Evolutionary conservation across 129 eudicot species (phyloP).

Genomic region (Rutidosis leptorrhynchoides): DNA sequence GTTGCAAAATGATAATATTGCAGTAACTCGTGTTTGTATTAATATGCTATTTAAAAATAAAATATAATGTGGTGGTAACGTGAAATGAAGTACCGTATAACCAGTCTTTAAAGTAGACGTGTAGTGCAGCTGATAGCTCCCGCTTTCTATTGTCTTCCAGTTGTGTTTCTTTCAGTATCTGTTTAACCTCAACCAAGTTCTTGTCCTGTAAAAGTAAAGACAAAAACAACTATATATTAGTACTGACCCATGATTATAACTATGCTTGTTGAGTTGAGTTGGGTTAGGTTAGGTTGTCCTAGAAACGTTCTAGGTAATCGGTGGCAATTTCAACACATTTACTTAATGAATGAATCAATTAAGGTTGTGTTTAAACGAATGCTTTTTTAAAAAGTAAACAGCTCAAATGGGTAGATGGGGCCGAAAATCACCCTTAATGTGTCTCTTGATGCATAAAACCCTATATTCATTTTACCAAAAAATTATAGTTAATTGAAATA

Average conservation of each 20-base stretch:
- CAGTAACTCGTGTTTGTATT: constrained; percentile 14
- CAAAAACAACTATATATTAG: constrained; percentile 1
- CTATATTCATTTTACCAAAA: background rate
- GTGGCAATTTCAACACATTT: background rate
- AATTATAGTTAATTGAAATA: background rate
- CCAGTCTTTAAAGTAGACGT: constrained; percentile 92
- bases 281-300: background rate
- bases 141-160: constrained; percentile 83
- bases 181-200: constrained; percentile 77
- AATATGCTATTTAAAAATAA: background rate
- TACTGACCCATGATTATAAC: background rate
- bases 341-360: background rate
- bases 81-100: constrained; percentile 61
- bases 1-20: background rate
- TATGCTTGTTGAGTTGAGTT: background rate
- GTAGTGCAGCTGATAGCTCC: constrained; percentile 80
- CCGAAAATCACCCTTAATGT: background rate
- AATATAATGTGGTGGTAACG: background rate
- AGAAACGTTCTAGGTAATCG: background rate
- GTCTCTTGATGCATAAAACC: background rate
- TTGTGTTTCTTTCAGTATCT: constrained; percentile 68
- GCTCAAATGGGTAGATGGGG: background rate
- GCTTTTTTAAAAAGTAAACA: background rate
- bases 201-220: constrained; percentile 44
- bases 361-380: background rate